A percentile compares a stretch with the other conserved stretches of the same genome.
Evolutionary conservation across 768 basidiomycete genomes (phyloP).

Genomic region (Cystobasidium ongulense): DNA sequence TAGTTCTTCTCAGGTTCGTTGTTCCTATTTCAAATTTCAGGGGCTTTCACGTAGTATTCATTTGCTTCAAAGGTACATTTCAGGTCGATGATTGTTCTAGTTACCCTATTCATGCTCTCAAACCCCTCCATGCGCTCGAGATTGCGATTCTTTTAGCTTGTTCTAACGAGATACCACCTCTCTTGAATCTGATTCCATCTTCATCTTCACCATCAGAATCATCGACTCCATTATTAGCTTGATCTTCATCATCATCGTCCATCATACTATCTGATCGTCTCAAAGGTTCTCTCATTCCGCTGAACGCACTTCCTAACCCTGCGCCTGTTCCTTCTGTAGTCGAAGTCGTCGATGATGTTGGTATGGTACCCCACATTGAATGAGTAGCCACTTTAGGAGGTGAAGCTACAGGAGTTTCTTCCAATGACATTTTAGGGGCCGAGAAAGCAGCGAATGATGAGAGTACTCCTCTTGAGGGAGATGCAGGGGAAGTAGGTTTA

Average conservation of each 20-base stretch:
- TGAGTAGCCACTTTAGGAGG: not conserved
- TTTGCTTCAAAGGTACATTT: too few relatives aligned
- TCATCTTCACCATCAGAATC: slow-evolving; percentile 46
- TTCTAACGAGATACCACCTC: slow-evolving; percentile 81
- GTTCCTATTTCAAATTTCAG: too few relatives aligned
- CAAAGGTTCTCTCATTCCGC: slow-evolving; percentile 5
- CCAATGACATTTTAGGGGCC: slow-evolving; percentile 63
- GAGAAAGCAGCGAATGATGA: slow-evolving; percentile 81
- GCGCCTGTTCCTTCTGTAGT: slow-evolving; percentile 55
- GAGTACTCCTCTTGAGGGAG: slow-evolving; percentile 78
- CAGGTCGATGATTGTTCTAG: too few relatives aligned
- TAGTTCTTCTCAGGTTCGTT: too few relatives aligned
- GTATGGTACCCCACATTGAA: slow-evolving; percentile 30
- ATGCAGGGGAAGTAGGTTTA: slow-evolving; percentile 43
- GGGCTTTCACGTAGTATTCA: too few relatives aligned
- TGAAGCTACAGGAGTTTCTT: slow-evolving; percentile 34
- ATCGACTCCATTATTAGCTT: slow-evolving; percentile 62
- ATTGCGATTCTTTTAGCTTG: slow-evolving; percentile 48
- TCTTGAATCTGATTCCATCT: slow-evolving; percentile 67
- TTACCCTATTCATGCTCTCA: slow-evolving; percentile 12
- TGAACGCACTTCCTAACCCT: slow-evolving; percentile 57
- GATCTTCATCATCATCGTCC: slow-evolving; percentile 48
- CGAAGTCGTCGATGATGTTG: slow-evolving; percentile 63
- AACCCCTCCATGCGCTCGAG: slow-evolving; percentile 14
- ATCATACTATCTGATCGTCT: slow-evolving; percentile 23